Evolutionary conservation across 1,284 basidiomycete species (phyloP).

Genomic region (Fomitopsis pinicola): DNA sequence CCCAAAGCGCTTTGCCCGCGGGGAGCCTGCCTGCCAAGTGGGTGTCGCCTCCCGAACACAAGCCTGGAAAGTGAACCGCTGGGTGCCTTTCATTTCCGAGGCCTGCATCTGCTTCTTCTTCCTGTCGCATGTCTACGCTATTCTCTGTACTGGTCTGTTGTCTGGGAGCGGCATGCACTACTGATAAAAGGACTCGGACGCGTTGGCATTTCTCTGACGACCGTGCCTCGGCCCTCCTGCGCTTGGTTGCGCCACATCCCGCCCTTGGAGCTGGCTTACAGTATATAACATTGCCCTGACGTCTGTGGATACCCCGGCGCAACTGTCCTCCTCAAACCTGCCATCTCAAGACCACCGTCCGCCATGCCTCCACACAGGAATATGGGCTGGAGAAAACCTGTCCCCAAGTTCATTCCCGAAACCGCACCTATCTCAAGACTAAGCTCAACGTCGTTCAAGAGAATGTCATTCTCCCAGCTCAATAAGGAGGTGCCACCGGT

Average conservation of each 20-base stretch:
- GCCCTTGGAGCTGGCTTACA: not conserved
- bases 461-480: conserved; percentile 25
- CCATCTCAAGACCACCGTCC: not conserved
- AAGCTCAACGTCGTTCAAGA: conserved; percentile 23
- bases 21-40: not conserved
- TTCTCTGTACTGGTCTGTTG: not conserved
- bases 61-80: not conserved
- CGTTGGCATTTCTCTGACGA: not conserved
- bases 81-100: conserved; percentile 4
- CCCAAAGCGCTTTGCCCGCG: not conserved
- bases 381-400: conserved; percentile 65
- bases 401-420: conserved; percentile 58
- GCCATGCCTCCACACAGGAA: conserved; percentile 17
- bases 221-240: not conserved
- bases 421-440: conserved; percentile 42
- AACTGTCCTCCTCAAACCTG: not conserved
- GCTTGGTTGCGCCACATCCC: not conserved
- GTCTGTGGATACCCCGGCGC: not conserved
- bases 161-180: not conserved
- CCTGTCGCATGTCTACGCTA: not conserved
- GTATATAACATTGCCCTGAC: not conserved
- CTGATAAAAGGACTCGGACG: conserved; percentile 2
- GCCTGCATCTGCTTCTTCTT: not conserved
- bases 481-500: conserved; percentile 43
- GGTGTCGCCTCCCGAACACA: not conserved